phyloP scores from a whole-genome alignment of 257 asterid genomes.

The Penstemon davidsonii region DNA sequence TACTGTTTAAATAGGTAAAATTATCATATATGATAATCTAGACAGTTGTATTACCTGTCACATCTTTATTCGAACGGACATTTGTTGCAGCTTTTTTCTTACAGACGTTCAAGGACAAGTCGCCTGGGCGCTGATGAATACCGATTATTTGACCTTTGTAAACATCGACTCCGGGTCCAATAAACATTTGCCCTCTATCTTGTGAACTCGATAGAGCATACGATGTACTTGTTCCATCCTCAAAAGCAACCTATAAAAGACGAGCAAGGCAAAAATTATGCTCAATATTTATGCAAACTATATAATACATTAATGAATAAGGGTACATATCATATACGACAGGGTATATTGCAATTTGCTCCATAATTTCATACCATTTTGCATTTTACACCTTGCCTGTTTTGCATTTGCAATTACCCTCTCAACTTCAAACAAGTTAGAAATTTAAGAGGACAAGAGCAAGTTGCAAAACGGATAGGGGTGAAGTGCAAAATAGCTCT shows the following conservation, averaged over 20 bases:
- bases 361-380: too few species aligned
- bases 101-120: conserved; percentile 87
- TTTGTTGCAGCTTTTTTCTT: conserved; percentile 98
- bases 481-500: too few species aligned
- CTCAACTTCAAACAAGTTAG: too few species aligned
- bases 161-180: conserved; percentile 79
- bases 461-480: too few species aligned
- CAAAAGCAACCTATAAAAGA: conserved; percentile 68
- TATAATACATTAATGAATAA: too few species aligned
- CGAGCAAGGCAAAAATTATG: background rate
- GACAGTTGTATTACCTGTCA: conserved; percentile 54
- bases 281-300: background rate
- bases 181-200: conserved; percentile 91
- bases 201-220: conserved; percentile 92
- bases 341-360: too few species aligned
- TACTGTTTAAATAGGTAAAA: background rate
- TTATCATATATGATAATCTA: background rate
- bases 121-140: conserved; percentile 96
- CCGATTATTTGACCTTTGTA: conserved; percentile 97
- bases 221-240: conserved; percentile 83
- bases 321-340: too few species aligned
- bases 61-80: conserved; percentile 88
- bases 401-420: too few species aligned
- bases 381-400: too few species aligned
- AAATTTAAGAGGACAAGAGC: too few species aligned